These are phyloP conservation scores for Striga asiatica DNA, from an alignment of 257 asterid species.

Conservation along the genomic window DNA sequence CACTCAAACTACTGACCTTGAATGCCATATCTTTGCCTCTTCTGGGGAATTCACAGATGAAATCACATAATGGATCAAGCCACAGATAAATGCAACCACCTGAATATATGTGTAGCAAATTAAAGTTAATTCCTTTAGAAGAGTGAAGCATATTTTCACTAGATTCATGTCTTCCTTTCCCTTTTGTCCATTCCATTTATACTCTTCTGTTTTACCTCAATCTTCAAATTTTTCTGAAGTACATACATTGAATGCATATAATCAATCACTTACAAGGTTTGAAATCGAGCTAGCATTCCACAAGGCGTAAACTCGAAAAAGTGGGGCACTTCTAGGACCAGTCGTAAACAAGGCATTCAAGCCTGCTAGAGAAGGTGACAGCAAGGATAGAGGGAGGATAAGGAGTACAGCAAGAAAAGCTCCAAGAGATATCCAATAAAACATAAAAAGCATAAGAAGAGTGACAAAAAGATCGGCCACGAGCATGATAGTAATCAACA, in stretches of 20 bases:
- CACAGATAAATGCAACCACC: slow-evolving; percentile 82
- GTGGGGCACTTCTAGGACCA: slow-evolving; percentile 83
- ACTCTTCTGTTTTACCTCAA: neutral
- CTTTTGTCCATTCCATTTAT: neutral
- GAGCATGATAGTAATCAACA: slow-evolving; percentile 72
- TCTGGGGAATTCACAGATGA: slow-evolving; percentile 30
- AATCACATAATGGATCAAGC: slow-evolving; percentile 56
- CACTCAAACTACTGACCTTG: slow-evolving; percentile 41
- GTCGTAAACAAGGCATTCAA: slow-evolving; percentile 82
- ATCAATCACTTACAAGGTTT: slow-evolving; percentile 54
- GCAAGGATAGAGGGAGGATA: slow-evolving; percentile 86
- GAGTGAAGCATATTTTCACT: neutral
- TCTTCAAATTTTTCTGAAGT: neutral
- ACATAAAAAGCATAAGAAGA: slow-evolving; percentile 66
- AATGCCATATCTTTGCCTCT: slow-evolving; percentile 35
- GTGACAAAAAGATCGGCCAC: slow-evolving; percentile 80
- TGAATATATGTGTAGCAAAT: too few species aligned
- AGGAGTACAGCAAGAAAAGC: slow-evolving; percentile 87
- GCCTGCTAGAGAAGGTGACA: slow-evolving; percentile 94
- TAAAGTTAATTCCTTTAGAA: neutral
- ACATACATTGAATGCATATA: neutral
- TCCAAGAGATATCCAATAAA: slow-evolving; percentile 87
- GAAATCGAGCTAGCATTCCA: slow-evolving; percentile 88
- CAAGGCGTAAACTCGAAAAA: slow-evolving; percentile 82
- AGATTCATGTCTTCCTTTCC: neutral